A percentile compares a stretch with the other conserved stretches of the same genome.
Evolutionary conservation across 192 early-diverging fungal genomes (phyloP).

Genomic region (Coemansia sp.): DNA sequence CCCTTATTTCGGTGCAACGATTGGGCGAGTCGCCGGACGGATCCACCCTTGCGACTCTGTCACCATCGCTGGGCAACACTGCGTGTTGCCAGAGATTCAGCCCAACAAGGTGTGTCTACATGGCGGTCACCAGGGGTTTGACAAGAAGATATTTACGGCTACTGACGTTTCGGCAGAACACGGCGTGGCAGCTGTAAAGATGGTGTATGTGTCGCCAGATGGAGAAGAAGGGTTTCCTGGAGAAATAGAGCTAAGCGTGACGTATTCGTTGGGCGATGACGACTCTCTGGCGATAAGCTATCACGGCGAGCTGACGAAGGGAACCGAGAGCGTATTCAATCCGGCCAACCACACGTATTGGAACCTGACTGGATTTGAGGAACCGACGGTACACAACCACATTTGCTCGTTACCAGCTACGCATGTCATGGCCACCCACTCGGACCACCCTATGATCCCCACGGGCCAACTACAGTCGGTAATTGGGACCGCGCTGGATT

Average conservation of each 20-base stretch:
- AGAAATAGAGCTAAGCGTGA: conserved; percentile 60
- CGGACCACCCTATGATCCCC: conserved; percentile 65
- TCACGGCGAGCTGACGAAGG: conserved; percentile 46
- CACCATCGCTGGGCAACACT: conserved; percentile 60
- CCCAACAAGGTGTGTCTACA: conserved; percentile 78
- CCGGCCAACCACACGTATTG: conserved; percentile 91
- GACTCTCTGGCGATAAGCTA: conserved; percentile 59
- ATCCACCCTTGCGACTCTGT: conserved; percentile 60
- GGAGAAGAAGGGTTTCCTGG: conserved; percentile 85
- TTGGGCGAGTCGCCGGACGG: conserved; percentile 76
- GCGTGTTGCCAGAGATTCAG: conserved; percentile 67
- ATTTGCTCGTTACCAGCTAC: conserved; percentile 58
- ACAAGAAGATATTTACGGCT: conserved; percentile 70
- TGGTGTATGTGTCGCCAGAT: conserved; percentile 65
- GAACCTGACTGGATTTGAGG: conserved; percentile 75
- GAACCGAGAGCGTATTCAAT: conserved; percentile 66
- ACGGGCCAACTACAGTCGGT: conserved; percentile 66
- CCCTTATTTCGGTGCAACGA: conserved; percentile 78
- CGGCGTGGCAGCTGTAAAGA: conserved; percentile 33
- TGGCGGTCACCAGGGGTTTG: conserved; percentile 75
- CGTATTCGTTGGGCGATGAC: conserved; percentile 63
- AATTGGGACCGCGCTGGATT: conserved; percentile 50
- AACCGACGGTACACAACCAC: conserved; percentile 57
- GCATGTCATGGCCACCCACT: conserved; percentile 59
- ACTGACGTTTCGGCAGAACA: conserved; percentile 12